These are phyloP conservation scores for Chytriomyces sp. DNA, from an alignment of 192 early-diverging fungal species.

Conservation along the genomic window DNA sequence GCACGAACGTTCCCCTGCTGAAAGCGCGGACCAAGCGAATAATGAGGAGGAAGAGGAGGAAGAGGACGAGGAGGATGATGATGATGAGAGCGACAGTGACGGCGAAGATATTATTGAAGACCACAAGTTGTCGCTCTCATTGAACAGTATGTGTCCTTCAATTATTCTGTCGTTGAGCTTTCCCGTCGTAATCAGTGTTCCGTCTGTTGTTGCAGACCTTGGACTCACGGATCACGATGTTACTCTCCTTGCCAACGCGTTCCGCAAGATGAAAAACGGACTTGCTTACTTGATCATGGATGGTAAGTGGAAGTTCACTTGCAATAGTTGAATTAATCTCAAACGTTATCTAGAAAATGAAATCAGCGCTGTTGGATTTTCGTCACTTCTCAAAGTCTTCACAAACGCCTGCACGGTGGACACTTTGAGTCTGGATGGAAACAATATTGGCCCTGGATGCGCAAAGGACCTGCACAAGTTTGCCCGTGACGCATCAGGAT, in stretches of 20 bases:
- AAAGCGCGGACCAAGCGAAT: not conserved
- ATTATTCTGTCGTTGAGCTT: too few relatives aligned
- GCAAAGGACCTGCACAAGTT: not conserved
- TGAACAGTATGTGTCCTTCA: not conserved
- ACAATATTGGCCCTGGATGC: not conserved
- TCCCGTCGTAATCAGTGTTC: too few relatives aligned
- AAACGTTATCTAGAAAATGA: not conserved
- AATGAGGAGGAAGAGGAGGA: too few relatives aligned
- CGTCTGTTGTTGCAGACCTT: not conserved
- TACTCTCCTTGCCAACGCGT: not conserved
- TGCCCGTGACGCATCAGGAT: not conserved
- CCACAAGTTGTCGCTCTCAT: not conserved
- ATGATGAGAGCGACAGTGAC: not conserved
- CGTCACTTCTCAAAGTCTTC: conserved; percentile 3
- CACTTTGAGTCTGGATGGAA: not conserved
- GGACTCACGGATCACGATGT: not conserved
- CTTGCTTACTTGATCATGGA: not conserved
- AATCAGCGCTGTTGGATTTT: conserved; percentile 7
- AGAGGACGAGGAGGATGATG: not conserved
- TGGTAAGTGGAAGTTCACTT: not conserved
- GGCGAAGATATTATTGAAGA: too few relatives aligned
- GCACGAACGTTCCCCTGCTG: not conserved
- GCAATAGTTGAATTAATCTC: not conserved
- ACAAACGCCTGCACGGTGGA: not conserved
- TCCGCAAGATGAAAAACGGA: not conserved